Percentiles rank a stretch among this genome's conserved stretches.
Conservation (phyloP, 495 filamentous ascomycete species). For the Cryomyces minteri region DNA sequence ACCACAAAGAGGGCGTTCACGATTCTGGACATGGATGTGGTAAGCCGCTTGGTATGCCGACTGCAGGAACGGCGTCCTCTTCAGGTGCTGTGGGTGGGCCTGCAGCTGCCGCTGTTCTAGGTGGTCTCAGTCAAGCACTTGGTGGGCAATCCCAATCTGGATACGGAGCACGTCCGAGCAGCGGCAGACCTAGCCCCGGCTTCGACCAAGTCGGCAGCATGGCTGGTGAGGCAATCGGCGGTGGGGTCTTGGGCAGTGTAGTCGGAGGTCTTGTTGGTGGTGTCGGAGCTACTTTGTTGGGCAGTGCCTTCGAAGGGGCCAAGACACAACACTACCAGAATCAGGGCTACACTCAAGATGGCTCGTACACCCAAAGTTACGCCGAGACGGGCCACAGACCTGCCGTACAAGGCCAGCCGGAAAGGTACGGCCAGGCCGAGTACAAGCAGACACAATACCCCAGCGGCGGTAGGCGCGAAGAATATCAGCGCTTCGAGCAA, state of each 20-base stretch:
- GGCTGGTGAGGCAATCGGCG: conserved; percentile 21
- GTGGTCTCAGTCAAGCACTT: conserved; percentile 2
- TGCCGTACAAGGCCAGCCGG: conserved; percentile 12
- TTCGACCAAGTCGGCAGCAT: conserved; percentile 10
- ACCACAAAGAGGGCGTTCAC: conserved; percentile 70
- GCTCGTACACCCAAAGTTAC: conserved; percentile 24
- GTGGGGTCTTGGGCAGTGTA: conserved; percentile 23
- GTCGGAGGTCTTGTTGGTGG: conserved; percentile 27
- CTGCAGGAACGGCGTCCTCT: conserved; percentile 20
- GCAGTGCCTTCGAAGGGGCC: conserved; percentile 20
- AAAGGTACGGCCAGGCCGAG: conserved; percentile 28
- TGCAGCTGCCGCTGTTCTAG: conserved; percentile 1
- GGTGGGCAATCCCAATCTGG: conserved; percentile 1
- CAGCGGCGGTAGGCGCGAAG: conserved; percentile 24
- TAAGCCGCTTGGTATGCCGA: conserved; percentile 43
- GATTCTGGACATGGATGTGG: conserved; percentile 77
- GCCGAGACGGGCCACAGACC: conserved; percentile 24
- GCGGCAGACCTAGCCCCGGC: conserved; percentile 12
- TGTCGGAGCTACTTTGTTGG: conserved; percentile 14
- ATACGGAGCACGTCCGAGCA: conserved; percentile 1
- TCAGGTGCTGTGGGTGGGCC: conserved; percentile 17
- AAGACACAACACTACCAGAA: conserved; percentile 25
- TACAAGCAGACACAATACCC: conserved; percentile 24
- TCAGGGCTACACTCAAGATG: conserved; percentile 15
- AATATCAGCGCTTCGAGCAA: conserved; percentile 23